Evolutionary conservation across 2,329 filamentous ascomycete species (phyloP), one percentile per base, ranked within the genome.

Genomic region (Epichloe elymi): DNA sequence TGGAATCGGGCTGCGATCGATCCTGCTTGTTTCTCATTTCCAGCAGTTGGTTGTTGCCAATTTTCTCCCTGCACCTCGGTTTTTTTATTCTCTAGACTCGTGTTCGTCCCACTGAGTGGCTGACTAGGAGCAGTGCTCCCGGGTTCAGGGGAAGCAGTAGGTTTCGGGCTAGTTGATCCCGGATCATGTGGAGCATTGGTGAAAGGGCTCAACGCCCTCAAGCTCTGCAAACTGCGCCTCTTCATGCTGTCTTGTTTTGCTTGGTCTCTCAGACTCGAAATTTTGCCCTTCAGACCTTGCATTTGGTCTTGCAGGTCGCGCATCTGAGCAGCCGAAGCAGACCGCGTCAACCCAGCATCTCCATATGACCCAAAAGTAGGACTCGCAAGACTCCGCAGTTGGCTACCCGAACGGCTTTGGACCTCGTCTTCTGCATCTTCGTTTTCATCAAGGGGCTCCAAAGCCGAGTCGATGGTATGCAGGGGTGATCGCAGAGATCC

Each of bases 271-370:
- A 95, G 67, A 15, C 74, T 85, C 1, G 88, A 90, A 37, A 95
- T 89, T 60, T 88, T 88, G 53, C 86, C 87, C 62, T 89, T 90
- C 45, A 95, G 73, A 49, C 86, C 88, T 51, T 85, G 82, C 78
- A 95, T 87, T 63, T 95, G 88, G 57, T 88, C 84, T 54, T 88
- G 87, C 42, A 95, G 72, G 48, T 79, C 78, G 8, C 83, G 80
- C 61, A 87, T 80, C 60, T 86, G 83, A 14, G 83, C 76, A n/a
- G 81, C 81, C 1, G 88, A 91, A 14, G 81, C 74, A 3, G 86
- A 83, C 17, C 86, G 76, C 26, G 77, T 77, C 8, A 84, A 66
- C 1, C 73, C 74, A 42, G 72, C 69, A 10, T 73, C 71, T n/a
- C 61, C 60, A 37, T 60, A 69, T 1, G 65, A 59, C 48, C 73